Evolutionary conservation across 2,329 filamentous ascomycete species (phyloP).

Genomic region (Fusarium sp.): DNA sequence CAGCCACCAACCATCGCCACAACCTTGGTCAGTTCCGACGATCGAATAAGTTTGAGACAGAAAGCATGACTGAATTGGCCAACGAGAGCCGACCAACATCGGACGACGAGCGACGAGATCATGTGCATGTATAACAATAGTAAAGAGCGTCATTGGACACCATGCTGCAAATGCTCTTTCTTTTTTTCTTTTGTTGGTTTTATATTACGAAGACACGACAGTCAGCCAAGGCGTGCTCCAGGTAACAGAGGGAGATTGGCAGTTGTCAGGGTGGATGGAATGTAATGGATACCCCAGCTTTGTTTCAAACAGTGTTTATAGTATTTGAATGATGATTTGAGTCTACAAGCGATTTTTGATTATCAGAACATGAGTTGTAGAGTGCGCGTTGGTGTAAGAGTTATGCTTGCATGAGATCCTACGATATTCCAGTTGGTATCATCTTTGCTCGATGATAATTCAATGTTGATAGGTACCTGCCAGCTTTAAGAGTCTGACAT

Average conservation of each 20-base stretch:
- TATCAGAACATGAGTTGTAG: neutral
- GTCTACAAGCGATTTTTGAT: neutral
- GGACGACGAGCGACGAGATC: conserved; percentile 49
- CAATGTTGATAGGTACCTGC: neutral
- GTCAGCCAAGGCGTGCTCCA: conserved; percentile 14
- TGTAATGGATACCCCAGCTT: conserved; percentile 38
- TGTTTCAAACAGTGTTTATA: conserved; percentile 13
- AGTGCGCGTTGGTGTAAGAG: neutral
- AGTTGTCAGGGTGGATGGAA: conserved; percentile 13
- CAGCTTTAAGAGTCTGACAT: neutral
- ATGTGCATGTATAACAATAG: conserved; percentile 21
- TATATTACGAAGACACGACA: conserved; percentile 35
- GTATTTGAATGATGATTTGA: conserved; percentile 17
- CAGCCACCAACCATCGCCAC: conserved; percentile 35
- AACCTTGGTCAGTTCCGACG: conserved; percentile 52
- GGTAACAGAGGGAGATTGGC: conserved; percentile 7
- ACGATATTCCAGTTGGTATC: neutral
- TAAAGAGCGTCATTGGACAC: conserved; percentile 1
- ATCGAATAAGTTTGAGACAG: conserved; percentile 59
- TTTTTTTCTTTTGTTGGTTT: conserved; percentile 14
- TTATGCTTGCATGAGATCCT: neutral
- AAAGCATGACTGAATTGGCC: conserved; percentile 66
- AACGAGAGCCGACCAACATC: conserved; percentile 54
- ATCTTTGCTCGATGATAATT: neutral
- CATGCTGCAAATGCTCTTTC: conserved; percentile 13